Percentiles rank a stretch among this genome's conserved stretches.
These are phyloP conservation scores for Tubosaeta sp. DNA, from an alignment of 768 basidiomycete species.

Conservation along the genomic window DNA sequence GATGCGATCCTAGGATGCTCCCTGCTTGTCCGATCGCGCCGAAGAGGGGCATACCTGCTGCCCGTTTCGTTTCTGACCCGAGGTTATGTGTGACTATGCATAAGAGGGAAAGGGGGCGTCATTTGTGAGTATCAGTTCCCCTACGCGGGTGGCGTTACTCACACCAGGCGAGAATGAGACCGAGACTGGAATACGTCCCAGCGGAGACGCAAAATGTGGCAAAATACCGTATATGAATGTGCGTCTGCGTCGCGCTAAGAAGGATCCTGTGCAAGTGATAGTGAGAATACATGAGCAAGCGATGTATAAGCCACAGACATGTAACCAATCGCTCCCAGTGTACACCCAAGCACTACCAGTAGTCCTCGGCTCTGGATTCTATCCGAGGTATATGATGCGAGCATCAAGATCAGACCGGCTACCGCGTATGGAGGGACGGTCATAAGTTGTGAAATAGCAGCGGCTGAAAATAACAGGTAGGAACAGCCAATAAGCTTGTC, in stretches of 20 bases:
- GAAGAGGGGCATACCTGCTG: conserved; percentile 39
- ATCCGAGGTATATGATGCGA: conserved; percentile 40
- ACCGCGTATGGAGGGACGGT: conserved; percentile 54
- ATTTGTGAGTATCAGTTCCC: neutral
- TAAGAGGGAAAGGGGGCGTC: neutral
- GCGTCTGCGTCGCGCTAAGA: conserved; percentile 28
- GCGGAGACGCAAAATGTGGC: conserved; percentile 43
- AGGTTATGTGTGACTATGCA: conserved; percentile 38
- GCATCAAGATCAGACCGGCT: conserved; percentile 35
- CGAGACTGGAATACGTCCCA: conserved; percentile 44
- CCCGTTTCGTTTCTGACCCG: conserved; percentile 44
- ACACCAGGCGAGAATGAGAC: conserved; percentile 48
- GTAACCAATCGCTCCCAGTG: conserved; percentile 38
- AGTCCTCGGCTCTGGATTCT: conserved; percentile 41
- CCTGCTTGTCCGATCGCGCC: conserved; percentile 42
- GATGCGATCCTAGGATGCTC: conserved; percentile 37
- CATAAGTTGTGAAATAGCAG: conserved; percentile 45
- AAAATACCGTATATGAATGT: conserved; percentile 38
- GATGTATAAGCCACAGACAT: conserved; percentile 27
- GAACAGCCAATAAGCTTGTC: neutral
- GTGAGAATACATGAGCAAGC: neutral
- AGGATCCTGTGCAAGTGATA: conserved; percentile 23
- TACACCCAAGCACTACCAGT: conserved; percentile 28
- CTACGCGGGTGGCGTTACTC: conserved; percentile 12
- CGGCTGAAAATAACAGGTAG: conserved; percentile 25